Evolutionary conservation across 257 asterid genomes (phyloP), one percentile per base, ranked within the genome.

Genomic region (Primulina eburnea): DNA sequence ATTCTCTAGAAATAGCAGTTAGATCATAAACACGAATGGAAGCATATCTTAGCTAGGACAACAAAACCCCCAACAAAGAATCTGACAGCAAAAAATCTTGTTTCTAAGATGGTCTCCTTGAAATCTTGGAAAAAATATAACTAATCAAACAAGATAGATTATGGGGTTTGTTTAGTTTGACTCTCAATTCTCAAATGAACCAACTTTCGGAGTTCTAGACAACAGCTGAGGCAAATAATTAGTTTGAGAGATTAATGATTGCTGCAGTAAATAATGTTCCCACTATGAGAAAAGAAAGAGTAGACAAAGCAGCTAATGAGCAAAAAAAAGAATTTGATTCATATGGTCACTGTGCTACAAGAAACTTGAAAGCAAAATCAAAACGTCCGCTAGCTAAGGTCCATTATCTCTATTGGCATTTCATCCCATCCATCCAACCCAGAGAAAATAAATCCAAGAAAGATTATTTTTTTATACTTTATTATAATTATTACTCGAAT

Each of bases 361-460:
- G 95, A 85, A 89, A 89, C 90, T 86, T 64, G 83, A 86, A 87
- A 88, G 87, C 81, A 81, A 88, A 91, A 87, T 76, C 85, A 82
- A 86, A 89, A 82, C 89, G 95, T 82, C 86, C 82, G 92, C 88
- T 83, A 65, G 87, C 82, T 80, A 81, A 82, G 87, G 86, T 77
- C 92, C 92, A 86, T 87, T 87, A 85, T 90, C 96, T 83, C 84
- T 82, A 82, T 78, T 85, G 81, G 50, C 78, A 81, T 67, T 81
- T 79, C 77, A 73, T 70, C 73, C 65, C 75, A 82, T 73, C 75
- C 82, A 77, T 71, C 95, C 85, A 74, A 73, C 81, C 82, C 83
- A 70, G 68, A 64, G 71, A 79, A 38, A 29, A 59, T 17, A 21
- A n/a, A 38, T 34, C 16, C 69, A 7, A 40, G 52, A 67, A 37